phyloP scores from a whole-genome alignment of 768 basidiomycete genomes.

The Agaricus sinodeliciosus region DNA sequence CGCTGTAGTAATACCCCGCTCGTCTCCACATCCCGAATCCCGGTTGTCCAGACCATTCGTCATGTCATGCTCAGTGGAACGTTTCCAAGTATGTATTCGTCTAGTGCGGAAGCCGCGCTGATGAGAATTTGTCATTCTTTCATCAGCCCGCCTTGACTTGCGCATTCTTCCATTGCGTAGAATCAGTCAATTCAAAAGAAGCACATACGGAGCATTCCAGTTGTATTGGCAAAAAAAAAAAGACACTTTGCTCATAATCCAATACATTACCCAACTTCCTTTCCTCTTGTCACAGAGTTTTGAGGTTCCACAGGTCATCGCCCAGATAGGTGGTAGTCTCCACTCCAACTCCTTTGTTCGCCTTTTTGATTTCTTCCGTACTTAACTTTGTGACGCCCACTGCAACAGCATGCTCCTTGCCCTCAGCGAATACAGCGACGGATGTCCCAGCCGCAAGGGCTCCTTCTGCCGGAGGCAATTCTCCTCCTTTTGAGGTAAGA shows the following conservation, averaged over 20 bases:
- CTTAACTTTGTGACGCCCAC: constrained; percentile 77
- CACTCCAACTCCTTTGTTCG: constrained; percentile 89
- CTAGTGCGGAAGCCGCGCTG: not conserved
- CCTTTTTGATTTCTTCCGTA: constrained; percentile 83
- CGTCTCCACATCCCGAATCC: too few relatives aligned
- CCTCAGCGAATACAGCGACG: constrained; percentile 94
- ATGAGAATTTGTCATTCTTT: not conserved
- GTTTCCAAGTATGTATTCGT: not conserved
- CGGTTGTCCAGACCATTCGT: too few relatives aligned
- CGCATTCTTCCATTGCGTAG: not conserved
- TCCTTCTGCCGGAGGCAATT: constrained; percentile 67
- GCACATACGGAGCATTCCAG: not conserved
- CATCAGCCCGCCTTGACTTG: not conserved
- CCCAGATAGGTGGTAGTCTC: constrained; percentile 84
- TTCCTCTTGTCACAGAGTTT: constrained; percentile 41
- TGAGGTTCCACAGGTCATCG: constrained; percentile 78
- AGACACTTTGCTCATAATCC: not conserved
- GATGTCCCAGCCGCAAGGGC: constrained; percentile 64
- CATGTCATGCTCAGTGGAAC: too few relatives aligned
- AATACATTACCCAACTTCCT: not conserved
- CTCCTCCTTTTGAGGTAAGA: constrained; percentile 86
- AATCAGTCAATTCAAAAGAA: not conserved
- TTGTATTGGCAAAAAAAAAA: too few relatives aligned
- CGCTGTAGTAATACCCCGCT: too few relatives aligned
- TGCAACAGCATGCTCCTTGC: constrained; percentile 87